Evolutionary conservation across 106 monocot genomes (phyloP), one percentile per base, ranked within the genome.

Genomic region (Chionographis japonica): DNA sequence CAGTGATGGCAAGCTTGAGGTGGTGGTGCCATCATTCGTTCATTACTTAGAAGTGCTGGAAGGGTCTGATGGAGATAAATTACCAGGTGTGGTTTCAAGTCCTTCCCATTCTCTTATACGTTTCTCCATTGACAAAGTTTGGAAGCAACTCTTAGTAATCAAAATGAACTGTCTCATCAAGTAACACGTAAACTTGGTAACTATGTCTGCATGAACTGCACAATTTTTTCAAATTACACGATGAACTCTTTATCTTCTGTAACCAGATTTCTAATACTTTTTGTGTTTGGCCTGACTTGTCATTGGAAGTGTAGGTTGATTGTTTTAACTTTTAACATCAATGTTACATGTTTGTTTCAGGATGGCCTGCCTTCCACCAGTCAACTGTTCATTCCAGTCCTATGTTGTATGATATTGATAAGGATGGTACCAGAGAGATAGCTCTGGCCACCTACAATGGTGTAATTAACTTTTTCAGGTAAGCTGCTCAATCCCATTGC

Each of bases 361-460:
- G 97, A 3, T 98, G 98, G 98, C 98, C 98, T 77, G 86, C 90
- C 42, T 98, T 98, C 77, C 98, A 98, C 68, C 90, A 98, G 67
- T 98, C 98, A 53, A 93, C 85, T 62, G 98, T 93, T 55, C 98
- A 98, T 85, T 79, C 98, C 10, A 93, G 90, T 63, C 98, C 98
- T 51, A 74, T 98, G 12, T 64, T 98, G 19, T 93, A 72, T 83
- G 98, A 98, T 68, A 90, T 98, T 72, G 98, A 98, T 41, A 98
- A 93, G 68, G 98, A 98, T 78, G 98, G 98, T 19, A 81, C 78
- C 66, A 75, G 88, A 63, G 98, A 98, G 75, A 98, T 98, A 77
- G 93, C 68, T 68, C 71, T 98, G 61, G 90, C 98, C 56, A 98
- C 89, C 19, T 98, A 87, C 85, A 98, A 98, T 85, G 98, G 98